Conservation (phyloP, 2,329 filamentous ascomycete species). For the Phialophora macrospora region DNA sequence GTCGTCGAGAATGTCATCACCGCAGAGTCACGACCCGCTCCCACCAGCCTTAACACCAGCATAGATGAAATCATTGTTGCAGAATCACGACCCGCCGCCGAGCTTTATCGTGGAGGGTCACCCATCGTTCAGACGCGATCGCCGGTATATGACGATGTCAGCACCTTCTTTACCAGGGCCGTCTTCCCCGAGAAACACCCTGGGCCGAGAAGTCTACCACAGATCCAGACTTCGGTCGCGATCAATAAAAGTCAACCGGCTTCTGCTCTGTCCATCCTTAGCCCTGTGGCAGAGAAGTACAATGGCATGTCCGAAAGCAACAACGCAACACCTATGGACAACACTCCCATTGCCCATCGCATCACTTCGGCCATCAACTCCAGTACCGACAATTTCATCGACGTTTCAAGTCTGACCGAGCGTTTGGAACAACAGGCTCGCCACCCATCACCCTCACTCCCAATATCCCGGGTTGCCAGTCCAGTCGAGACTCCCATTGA, state of each 20-base stretch:
- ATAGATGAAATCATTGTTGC: slow-evolving; percentile 32
- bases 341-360: slow-evolving; percentile 27
- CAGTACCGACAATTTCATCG: slow-evolving; percentile 7
- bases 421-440: slow-evolving; percentile 17
- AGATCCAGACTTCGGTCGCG: slow-evolving; percentile 73
- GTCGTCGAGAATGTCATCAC: slow-evolving; percentile 14
- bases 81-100: slow-evolving; percentile 20
- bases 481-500: slow-evolving; percentile 20
- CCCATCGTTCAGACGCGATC: slow-evolving; percentile 28
- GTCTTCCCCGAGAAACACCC: slow-evolving; percentile 71
- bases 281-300: slow-evolving; percentile 32
- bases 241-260: slow-evolving; percentile 47
- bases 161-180: slow-evolving; percentile 29
- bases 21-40: slow-evolving; percentile 15
- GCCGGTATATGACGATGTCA: slow-evolving; percentile 32
- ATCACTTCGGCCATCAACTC: slow-evolving; percentile 3
- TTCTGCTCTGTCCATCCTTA: slow-evolving; percentile 31
- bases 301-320: slow-evolving; percentile 30
- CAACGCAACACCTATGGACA: slow-evolving; percentile 30
- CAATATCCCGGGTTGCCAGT: slow-evolving; percentile 21
- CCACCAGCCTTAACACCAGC: slow-evolving; percentile 8
- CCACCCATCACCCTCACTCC: slow-evolving; percentile 3
- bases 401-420: slow-evolving; percentile 10
- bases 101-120: slow-evolving; percentile 20
- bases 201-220: slow-evolving; percentile 85